Conservation (phyloP, 495 filamentous ascomycete species). For the Neurospora intermedia region DNA sequence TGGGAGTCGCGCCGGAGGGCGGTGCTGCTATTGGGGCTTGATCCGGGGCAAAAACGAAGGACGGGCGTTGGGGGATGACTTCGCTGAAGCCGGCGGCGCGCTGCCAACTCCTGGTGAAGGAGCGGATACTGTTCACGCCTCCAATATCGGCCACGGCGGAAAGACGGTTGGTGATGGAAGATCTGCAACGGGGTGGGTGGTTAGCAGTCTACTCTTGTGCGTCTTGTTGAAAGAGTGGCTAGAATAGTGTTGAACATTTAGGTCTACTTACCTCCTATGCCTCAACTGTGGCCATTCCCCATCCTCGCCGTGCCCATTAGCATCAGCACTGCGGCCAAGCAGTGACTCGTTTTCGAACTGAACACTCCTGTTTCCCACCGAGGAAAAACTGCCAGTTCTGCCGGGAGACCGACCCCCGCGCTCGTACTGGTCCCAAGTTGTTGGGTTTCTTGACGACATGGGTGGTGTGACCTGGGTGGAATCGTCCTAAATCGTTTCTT, state of each 20-base stretch:
- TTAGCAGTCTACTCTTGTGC: constrained; percentile 3
- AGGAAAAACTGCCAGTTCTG: constrained; percentile 27
- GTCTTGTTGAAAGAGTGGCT: neutral
- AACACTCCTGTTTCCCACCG: constrained; percentile 22
- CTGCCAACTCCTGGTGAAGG: constrained; percentile 90
- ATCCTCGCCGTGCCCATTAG: constrained; percentile 14
- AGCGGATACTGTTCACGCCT: constrained; percentile 87
- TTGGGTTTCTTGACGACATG: constrained; percentile 33
- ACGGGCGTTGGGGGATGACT: constrained; percentile 62
- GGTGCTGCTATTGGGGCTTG: constrained; percentile 27
- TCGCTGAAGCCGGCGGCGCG: constrained; percentile 83
- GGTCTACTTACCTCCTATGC: constrained; percentile 22
- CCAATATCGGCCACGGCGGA: constrained; percentile 64
- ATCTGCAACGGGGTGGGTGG: constrained; percentile 26
- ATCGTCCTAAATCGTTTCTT: neutral
- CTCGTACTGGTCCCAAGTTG: constrained; percentile 44
- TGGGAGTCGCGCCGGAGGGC: constrained; percentile 5
- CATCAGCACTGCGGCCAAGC: constrained; percentile 24
- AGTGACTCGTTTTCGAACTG: constrained; percentile 30
- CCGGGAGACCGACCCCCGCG: constrained; percentile 20
- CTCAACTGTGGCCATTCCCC: constrained; percentile 25
- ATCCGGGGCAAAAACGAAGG: constrained; percentile 51
- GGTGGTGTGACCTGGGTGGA: neutral
- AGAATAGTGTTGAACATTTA: neutral
- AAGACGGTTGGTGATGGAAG: constrained; percentile 66